phyloP scores from a whole-genome alignment of 805 yeast species.

The Starmerella apis region DNA sequence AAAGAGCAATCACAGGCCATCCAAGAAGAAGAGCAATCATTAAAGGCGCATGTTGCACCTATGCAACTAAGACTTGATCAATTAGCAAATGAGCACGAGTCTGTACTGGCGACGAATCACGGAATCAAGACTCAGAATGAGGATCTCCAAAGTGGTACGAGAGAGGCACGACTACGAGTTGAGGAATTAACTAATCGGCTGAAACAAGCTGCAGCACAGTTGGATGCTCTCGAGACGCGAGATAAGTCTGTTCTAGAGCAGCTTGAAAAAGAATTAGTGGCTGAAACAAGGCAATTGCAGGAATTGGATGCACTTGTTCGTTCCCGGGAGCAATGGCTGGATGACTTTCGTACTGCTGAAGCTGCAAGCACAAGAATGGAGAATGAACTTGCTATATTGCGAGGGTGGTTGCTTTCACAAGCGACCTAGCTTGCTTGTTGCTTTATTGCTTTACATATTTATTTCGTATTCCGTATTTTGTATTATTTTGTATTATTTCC shows the following conservation, averaged over 20 bases:
- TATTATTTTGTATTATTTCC: neutral
- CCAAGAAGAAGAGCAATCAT: neutral
- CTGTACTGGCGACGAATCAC: neutral
- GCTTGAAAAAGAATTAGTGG: neutral
- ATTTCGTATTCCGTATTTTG: neutral
- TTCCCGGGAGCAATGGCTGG: constrained; percentile 5
- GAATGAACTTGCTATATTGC: neutral
- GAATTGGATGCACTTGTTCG: neutral
- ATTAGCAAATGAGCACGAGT: neutral
- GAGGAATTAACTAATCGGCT: neutral
- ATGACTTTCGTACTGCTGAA: neutral
- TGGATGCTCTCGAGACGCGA: neutral
- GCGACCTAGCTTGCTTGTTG: neutral
- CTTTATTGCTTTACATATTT: neutral
- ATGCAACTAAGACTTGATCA: neutral
- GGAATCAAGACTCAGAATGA: neutral
- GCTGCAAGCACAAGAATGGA: neutral
- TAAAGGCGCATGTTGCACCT: neutral
- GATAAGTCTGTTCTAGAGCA: neutral
- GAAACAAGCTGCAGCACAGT: neutral
- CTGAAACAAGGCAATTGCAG: neutral
- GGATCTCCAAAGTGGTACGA: neutral
- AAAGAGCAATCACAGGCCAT: neutral
- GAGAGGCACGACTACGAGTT: neutral
- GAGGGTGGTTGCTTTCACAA: neutral